Base-by-base conservation (phyloP, 208 protist genomes). In the Leishmania lainsoni region DNA sequence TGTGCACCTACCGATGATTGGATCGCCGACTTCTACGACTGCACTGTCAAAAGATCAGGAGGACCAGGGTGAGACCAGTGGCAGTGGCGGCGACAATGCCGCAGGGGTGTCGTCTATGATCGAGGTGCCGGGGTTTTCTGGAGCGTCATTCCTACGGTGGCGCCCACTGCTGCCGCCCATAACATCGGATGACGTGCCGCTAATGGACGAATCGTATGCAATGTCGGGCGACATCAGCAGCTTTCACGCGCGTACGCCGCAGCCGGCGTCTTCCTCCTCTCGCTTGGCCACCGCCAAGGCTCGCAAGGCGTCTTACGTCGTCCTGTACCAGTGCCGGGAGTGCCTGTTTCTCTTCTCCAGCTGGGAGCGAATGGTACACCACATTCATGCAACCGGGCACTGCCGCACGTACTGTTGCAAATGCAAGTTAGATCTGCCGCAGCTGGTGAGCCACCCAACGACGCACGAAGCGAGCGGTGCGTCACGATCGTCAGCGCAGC, bases 301-400 rank as follows among this genome's bases (percentile, higher is more conserved):
- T 9, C 78, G 51, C 2, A 79, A 80, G 66, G 80, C 89, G 29
- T 78, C 76, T 14, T 94, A 93, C 81, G 73, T 84, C 9, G 83
- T 96, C 35, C 61, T 92, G 6, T 95, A 94, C 79, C 93, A 96
- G 76, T 96, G 93, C 83, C 85, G 75, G 5, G 79, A 90, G 65
- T 96, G 93, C 61, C 65, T 86, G 12, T 81, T 87, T 32, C 68
- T 96, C 45, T 94, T 96, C 82, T 75, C 80, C 8, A 81, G 61
- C 2, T 94, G 91, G 91, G 81, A 83, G 39, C 10, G 71, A 14
- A 85, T 94, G 63, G 75, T 87, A 49, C n/a, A 78, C 9, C 91
- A 96, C 83, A 84, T 92, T 14, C 74, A 78, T 4, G 49, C 22
- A 2, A 92, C 84, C 10, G 71, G 81, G 0, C 90, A 93, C 83